Evolutionary conservation across 805 yeast genomes (phyloP), one percentile per base, ranked within the genome.

Genomic region (Suhomyces sp.): DNA sequence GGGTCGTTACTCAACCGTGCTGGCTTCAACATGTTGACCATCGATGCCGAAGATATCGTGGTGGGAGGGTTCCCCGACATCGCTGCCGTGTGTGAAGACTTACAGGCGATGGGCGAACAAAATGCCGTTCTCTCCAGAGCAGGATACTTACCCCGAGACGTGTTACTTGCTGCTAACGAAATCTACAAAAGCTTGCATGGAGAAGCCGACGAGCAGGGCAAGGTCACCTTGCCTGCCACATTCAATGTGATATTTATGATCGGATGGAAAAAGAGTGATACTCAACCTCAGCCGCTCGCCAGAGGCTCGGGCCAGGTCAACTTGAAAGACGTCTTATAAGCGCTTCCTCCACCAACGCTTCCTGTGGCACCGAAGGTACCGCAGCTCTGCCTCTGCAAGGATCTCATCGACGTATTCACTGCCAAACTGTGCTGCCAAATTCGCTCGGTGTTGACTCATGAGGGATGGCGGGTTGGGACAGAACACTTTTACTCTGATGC

Each of bases 51-150:
- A 61, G 96, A 89, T 62, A 80, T 88, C 21, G 80, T 87, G 4
- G 91, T 89, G 12, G 86, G 84, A 17, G 79, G 79, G 21, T 89
- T 84, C 60, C 96, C 96, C 0, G 86, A 85, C 58, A 72, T 87
- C 46, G 72, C 81, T 50, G 77, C 89, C 2, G 67, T 89, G 39
- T 76, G 89, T 71, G 81, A 79, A 49, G 96, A 89, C 57, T 67
- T 89, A 40, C 89, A 86, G 62, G 69, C 80, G 20, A 89, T 89
- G 96, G 96, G 96, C 3, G 96, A 89, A 66, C 84, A 84, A 52
- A 89, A 88, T 63, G 84, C 94, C 2, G 80, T 83, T 22, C 63
- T 89, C 29, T 76, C 85, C 5, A 59, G 79, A 46, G 58, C 76
- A 3, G 62, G 62, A 22, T 58, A 60, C 47, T 56, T 75, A 44